A percentile compares a stretch with the other conserved stretches of the same genome.
phyloP scores from a whole-genome alignment of 371 early-diverging fungal genomes.

The Globomyces sp. region DNA sequence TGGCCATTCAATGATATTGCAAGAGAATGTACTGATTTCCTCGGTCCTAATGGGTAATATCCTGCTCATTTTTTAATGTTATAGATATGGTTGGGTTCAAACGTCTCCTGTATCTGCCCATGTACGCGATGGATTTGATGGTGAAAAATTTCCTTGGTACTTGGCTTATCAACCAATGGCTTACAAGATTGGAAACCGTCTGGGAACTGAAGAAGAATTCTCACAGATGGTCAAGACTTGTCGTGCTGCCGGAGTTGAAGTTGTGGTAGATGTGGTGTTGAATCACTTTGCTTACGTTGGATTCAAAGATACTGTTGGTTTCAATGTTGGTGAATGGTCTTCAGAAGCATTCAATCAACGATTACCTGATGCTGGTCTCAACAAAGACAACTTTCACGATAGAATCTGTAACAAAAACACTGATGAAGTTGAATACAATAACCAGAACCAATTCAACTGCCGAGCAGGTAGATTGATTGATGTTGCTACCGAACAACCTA shows the following conservation, averaged over 20 bases:
- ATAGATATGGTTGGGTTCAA: conserved; percentile 9
- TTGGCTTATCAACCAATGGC: conserved; percentile 15
- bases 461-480: neutral
- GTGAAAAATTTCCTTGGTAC: conserved; percentile 15
- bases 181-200: conserved; percentile 11
- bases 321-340: conserved; percentile 1
- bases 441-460: conserved; percentile 19
- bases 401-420: neutral
- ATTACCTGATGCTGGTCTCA: neutral
- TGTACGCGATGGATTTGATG: neutral
- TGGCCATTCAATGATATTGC: conserved; percentile 14
- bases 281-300: conserved; percentile 18
- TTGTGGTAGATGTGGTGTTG: conserved; percentile 18
- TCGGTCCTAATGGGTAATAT: conserved; percentile 12
- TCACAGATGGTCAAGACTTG: conserved; percentile 10
- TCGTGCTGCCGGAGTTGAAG: conserved; percentile 8
- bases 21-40: conserved; percentile 8
- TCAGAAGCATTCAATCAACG: neutral
- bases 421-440: neutral
- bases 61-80: too few relatives aligned
- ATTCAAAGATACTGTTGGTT: neutral
- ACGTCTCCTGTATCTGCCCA: conserved; percentile 19
- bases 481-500: conserved; percentile 16
- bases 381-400: conserved; percentile 1
- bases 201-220: conserved; percentile 15